Evolutionary conservation across 208 protist genomes (phyloP), one percentile per base, ranked within the genome.

Genomic region (Crithidia brevicula): DNA sequence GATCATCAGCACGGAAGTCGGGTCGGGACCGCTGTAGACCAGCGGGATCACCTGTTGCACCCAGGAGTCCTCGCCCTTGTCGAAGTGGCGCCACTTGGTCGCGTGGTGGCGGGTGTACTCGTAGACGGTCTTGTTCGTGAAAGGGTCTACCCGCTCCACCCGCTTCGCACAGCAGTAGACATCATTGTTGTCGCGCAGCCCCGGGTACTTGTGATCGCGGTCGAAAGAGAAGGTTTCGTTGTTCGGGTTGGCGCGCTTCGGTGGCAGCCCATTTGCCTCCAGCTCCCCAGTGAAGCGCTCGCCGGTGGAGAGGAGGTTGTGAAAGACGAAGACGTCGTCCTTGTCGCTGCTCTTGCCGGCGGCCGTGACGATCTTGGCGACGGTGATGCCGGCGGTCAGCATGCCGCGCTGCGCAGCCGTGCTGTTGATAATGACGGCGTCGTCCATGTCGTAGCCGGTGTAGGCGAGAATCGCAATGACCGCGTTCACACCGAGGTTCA

Each of bases 361-460:
- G 18, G 88, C 86, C 30, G 72, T 89, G 23, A 95, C 77, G 42
- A 93, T 77, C 64, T 95, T 94, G 27, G 85, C 90, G 10, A 96
- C 79, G 38, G 98, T 99, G 34, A 99, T 93, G 36, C 82, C 94
- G 13, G 91, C 99, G 71, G 98, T 97, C 49, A 95, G 86, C 83
- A 99, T 99, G 28, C 99, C 99, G 47, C 99, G 84, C 74, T 99
- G 98, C 33, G 92, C 91, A 4, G 98, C 88, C 0, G 89, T 92
- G 80, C 99, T 99, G 85, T 99, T 99, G 62, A 99, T 81, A 50
- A 99, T 99, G 62, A 99, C 98, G 22, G 99, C 99, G 81, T 99
- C 99, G 80, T 99, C 99, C 98, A 99, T 99, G 88, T 99, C 99
- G 82, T 99, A 99, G 56, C 98, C 98, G 6, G 99, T 99, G 93